Base-by-base conservation (phyloP, 2,329 filamentous ascomycete genomes). In the Microdochium trichocladiopsis region DNA sequence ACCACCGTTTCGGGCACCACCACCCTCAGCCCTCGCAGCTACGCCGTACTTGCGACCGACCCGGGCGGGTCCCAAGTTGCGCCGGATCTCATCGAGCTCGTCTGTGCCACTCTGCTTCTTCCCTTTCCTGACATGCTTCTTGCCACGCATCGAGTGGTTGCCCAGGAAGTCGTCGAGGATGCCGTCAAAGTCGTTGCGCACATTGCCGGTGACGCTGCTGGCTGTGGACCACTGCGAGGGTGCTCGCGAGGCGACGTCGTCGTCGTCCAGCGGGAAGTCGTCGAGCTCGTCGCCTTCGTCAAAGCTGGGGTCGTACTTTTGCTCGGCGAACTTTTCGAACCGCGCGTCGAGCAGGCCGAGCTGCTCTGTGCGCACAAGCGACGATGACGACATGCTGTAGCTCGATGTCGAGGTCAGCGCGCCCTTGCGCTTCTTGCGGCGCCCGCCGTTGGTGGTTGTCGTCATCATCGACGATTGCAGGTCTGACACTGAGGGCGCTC, bases 81-180 rank as follows among this genome's bases (percentile, higher is more conserved):
- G 80, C 51, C 94, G 79, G 50, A 99, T 86, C 71, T 97, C 93
- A 58, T 97, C 94, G 55, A 97, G 75, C 74, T 97, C 90, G 69
- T 89, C 85, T 58, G 96, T 77, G 0, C 94, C 94, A 54, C 80
- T 88, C 66, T 88, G 86, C 58, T 87, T 84, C 64, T 87, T 89
- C 18, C 86, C 86, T 71, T 92, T 90, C 73, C 92, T 93, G 21
- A 90, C 80, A 11, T 78, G 75, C 66, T 84, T 86, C 72, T 90
- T 91, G 2, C 87, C 87, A 23, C 79, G 79, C 69, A 83, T 86
- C 10, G 82, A 82, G 64, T 89, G 87, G 31, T 77, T 84, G 9
- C 84, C 88, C 24, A 97, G 72, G 71, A 99, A 99, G 52, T 96
- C 92, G 65, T 97, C 93, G 77, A 99, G 84, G 65, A 97, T 90